Percentiles rank a stretch among this genome's conserved stretches.
Conservation (phyloP, 305 asterid genomes). For the Coffea humblotiana region DNA sequence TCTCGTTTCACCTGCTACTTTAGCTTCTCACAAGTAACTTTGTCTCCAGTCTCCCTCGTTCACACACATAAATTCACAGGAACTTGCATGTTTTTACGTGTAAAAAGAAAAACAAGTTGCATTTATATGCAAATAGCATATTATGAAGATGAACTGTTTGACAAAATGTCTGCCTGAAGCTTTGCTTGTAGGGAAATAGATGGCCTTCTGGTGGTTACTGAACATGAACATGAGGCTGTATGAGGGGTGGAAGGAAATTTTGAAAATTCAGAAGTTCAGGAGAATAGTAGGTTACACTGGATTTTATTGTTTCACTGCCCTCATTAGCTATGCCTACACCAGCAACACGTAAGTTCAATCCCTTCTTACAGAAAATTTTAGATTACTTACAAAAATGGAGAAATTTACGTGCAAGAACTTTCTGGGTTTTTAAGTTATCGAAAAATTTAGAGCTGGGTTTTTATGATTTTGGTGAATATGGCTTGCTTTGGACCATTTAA, state of each 20-base stretch:
- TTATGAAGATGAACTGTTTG: conserved; percentile 12
- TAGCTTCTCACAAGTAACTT: background rate
- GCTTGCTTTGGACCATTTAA: background rate
- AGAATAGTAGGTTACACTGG: conserved; percentile 78
- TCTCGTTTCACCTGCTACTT: background rate
- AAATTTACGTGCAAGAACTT: background rate
- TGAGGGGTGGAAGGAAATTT: conserved; percentile 59
- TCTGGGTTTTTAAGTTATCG: background rate
- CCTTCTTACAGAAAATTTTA: background rate
- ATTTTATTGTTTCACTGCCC: conserved; percentile 60
- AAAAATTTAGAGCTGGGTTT: background rate
- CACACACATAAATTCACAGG: background rate
- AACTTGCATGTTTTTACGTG: no score
- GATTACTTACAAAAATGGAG: background rate
- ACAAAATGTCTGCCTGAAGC: conserved; percentile 13
- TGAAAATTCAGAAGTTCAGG: conserved; percentile 84
- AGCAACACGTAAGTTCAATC: conserved; percentile 69
- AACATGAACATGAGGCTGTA: conserved; percentile 40
- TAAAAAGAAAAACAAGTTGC: background rate
- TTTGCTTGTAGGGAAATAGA: conserved; percentile 11
- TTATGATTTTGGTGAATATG: background rate
- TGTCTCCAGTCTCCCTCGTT: background rate
- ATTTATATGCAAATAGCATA: background rate
- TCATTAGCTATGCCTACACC: conserved; percentile 66
- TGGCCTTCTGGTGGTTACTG: conserved; percentile 7